phyloP scores from a whole-genome alignment of 2,329 filamentous ascomycete genomes.

The Sordariomycetes sp. region DNA sequence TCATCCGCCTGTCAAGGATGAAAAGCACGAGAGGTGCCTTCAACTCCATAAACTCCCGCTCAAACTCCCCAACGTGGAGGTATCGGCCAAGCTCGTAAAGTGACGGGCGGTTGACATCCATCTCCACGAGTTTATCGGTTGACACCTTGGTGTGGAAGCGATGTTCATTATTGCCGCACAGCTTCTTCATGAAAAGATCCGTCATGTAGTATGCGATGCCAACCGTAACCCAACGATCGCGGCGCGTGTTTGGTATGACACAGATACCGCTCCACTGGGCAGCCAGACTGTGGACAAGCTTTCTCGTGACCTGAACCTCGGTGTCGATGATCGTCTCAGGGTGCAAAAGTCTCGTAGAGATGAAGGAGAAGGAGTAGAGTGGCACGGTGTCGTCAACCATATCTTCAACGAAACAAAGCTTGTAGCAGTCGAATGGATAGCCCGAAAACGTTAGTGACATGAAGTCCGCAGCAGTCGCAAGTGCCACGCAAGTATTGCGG shows the following conservation, averaged over 20 bases:
- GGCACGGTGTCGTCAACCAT: constrained; percentile 64
- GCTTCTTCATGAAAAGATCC: constrained; percentile 78
- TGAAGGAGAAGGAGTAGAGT: constrained; percentile 75
- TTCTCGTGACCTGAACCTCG: constrained; percentile 70
- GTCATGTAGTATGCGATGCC: constrained; percentile 93
- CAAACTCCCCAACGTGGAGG: constrained; percentile 71
- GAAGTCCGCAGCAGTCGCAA: constrained; percentile 81
- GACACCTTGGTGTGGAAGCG: constrained; percentile 79
- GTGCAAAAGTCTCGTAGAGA: constrained; percentile 77
- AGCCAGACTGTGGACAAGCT: constrained; percentile 72
- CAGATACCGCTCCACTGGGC: constrained; percentile 93
- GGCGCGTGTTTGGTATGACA: constrained; percentile 70
- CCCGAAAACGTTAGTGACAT: constrained; percentile 81
- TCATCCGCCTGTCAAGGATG: constrained; percentile 82
- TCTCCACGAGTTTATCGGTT: constrained; percentile 69
- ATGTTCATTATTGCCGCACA: constrained; percentile 93
- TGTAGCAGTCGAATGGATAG: constrained; percentile 88
- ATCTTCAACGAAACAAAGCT: constrained; percentile 90
- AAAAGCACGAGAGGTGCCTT: constrained; percentile 89
- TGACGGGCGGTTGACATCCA: constrained; percentile 74
- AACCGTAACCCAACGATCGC: constrained; percentile 80
- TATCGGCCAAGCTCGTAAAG: constrained; percentile 69
- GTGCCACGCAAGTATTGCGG: constrained; percentile 73
- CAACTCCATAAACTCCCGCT: constrained; percentile 79
- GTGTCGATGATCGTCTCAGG: constrained; percentile 78